Percentiles rank a stretch among this genome's conserved stretches.
Conservation (phyloP, 2,329 filamentous ascomycete genomes). For the Beauveria rudraprayagi region DNA sequence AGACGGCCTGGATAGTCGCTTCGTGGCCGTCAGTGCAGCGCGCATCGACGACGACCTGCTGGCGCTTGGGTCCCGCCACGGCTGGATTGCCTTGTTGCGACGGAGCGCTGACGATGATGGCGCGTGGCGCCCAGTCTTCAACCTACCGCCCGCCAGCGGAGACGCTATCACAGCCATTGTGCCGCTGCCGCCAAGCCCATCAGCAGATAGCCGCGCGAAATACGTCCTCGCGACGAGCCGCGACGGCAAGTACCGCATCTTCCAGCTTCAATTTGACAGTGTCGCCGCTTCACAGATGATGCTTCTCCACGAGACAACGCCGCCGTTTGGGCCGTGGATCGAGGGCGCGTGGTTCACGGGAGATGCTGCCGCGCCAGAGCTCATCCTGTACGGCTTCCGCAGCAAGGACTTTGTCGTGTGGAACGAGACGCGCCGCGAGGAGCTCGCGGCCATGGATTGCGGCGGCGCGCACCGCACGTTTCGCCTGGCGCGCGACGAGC, state of each 20-base stretch:
- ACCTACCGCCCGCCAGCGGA: constrained; percentile 33
- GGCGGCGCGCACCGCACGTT: constrained; percentile 79
- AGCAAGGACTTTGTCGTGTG: constrained; percentile 73
- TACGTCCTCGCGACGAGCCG: constrained; percentile 66
- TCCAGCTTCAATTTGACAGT: constrained; percentile 27
- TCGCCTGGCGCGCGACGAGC: constrained; percentile 29
- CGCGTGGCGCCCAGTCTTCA: constrained; percentile 23
- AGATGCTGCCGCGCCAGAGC: constrained; percentile 30
- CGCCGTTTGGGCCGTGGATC: constrained; percentile 68
- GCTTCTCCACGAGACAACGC: constrained; percentile 58
- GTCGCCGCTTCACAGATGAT: constrained; percentile 22
- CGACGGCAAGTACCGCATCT: constrained; percentile 69
- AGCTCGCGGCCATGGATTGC: constrained; percentile 67
- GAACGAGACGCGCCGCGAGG: constrained; percentile 63
- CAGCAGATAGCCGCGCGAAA: not conserved
- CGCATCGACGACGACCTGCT: constrained; percentile 31
- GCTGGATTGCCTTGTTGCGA: constrained; percentile 33
- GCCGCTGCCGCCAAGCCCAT: constrained; percentile 28
- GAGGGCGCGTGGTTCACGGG: constrained; percentile 59
- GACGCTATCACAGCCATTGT: constrained; percentile 65
- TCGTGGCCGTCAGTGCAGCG: constrained; percentile 40
- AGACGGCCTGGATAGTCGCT: constrained; percentile 36
- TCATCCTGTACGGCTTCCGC: constrained; percentile 74
- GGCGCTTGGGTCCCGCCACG: constrained; percentile 47
- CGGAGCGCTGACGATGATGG: constrained; percentile 13